Evolutionary conservation across 805 yeast genomes (phyloP).

Genomic region (Wickerhamia fluorescens): DNA sequence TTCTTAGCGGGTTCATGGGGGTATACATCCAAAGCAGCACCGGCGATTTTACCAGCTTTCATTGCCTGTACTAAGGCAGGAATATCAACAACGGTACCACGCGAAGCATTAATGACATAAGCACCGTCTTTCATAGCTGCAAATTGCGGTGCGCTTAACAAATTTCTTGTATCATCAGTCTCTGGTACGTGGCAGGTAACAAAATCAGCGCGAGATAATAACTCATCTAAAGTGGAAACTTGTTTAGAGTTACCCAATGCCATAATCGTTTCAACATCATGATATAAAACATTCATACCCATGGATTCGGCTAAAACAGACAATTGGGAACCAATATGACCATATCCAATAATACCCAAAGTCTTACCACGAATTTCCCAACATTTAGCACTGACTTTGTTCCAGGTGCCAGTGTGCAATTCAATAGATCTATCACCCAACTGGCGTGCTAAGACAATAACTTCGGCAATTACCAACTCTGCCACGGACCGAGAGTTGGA

Average conservation of each 20-base stretch:
- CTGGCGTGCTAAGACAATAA: constrained; percentile 91
- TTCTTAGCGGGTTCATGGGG: constrained; percentile 97
- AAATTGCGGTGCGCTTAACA: constrained; percentile 85
- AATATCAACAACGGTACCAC: constrained; percentile 97
- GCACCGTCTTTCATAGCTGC: constrained; percentile 96
- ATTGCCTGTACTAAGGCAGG: constrained; percentile 89
- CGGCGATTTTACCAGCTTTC: constrained; percentile 90
- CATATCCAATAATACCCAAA: constrained; percentile 93
- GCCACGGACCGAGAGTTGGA: constrained; percentile 98
- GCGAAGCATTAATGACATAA: constrained; percentile 88
- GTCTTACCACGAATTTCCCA: constrained; percentile 99
- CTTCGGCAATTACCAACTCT: constrained; percentile 92
- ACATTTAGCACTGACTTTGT: constrained; percentile 88
- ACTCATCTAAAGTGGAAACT: constrained; percentile 76
- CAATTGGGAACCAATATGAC: constrained; percentile 96
- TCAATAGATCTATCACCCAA: constrained; percentile 94
- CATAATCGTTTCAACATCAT: constrained; percentile 91
- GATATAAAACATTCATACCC: constrained; percentile 95
- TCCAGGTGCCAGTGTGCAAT: constrained; percentile 96
- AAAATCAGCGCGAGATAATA: constrained; percentile 77
- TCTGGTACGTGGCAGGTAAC: constrained; percentile 94
- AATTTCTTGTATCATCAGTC: constrained; percentile 82
- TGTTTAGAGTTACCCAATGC: constrained; percentile 94
- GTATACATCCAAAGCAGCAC: constrained; percentile 94
- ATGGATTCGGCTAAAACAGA: constrained; percentile 94